Evolutionary conservation across 345 rosid species (phyloP), one percentile per base, ranked within the genome.

Genomic region (Gossypium arboreum): DNA sequence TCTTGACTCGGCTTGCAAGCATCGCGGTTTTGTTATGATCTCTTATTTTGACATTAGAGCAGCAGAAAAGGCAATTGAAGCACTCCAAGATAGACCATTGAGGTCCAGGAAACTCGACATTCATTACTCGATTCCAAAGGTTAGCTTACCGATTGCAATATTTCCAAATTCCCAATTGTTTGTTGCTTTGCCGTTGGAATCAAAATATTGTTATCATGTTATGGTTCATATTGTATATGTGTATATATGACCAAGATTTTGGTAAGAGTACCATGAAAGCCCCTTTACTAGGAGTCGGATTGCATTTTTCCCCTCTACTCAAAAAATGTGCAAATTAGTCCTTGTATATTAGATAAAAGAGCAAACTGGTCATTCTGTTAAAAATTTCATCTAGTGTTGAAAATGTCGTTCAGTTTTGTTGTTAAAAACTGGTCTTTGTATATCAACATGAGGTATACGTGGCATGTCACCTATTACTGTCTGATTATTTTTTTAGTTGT

Each of bases 21-120:
- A 87, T 83, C 87, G 79, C 43, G 97, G 97, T 54, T 90, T 86
- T 83, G 86, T 92, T 64, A 76, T 90, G 84, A 81, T 94, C 64
- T 88, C 97, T 3, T 94, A 91, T 81, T 90, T 83, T 81, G 97
- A 94, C 81, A 85, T 92, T 77, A 86, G 97, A 77, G 97, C 95
- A 63, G 91, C 98, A 60, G 81, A 75, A 63, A 86, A 86, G 25
- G 97, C 97, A 47, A 85, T 86, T 84, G 82, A 82, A 78, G 76
- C 86, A 16, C 98, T 94, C 72, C 95, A 94, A 65, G 81, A 82
- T 73, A 82, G 39, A 80, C 81, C 85, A 29, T 54, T 89, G 77
- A 84, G 88, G 84, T 87, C 82, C 44, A 82, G 80, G 76, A 89
- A 88, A 68, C 94, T 94, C 82, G 95, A 92, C 76, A 85, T 94